Conservation (phyloP, 2,329 filamentous ascomycete species). For the Calonectria pseudoturangicola region DNA sequence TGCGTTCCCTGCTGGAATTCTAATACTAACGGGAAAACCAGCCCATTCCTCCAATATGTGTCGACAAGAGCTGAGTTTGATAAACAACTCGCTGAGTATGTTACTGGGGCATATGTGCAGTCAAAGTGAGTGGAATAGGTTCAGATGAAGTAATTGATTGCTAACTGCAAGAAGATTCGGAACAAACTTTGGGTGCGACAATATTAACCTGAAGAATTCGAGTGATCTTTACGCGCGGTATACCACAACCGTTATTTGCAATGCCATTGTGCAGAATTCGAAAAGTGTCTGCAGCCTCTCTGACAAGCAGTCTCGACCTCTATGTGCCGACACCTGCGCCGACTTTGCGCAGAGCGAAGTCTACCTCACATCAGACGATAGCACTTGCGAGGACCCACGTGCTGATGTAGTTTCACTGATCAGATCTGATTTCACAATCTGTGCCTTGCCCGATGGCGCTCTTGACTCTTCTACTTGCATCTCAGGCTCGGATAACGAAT, state of each 20-base stretch:
- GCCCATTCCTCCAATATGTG: constrained; percentile 90
- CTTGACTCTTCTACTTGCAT: constrained; percentile 85
- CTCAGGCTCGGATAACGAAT: constrained; percentile 85
- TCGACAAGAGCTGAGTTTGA: constrained; percentile 87
- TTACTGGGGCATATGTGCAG: constrained; percentile 83
- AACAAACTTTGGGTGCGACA: constrained; percentile 85
- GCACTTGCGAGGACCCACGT: constrained; percentile 81
- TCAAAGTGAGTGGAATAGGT: constrained; percentile 77
- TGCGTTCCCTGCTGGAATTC: not conserved
- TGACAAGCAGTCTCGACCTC: constrained; percentile 78
- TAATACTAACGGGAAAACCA: constrained; percentile 61
- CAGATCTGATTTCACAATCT: constrained; percentile 93
- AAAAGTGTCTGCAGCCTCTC: constrained; percentile 80
- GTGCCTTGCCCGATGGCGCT: constrained; percentile 86
- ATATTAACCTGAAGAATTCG: constrained; percentile 85
- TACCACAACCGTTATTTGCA: constrained; percentile 94
- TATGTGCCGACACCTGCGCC: constrained; percentile 94
- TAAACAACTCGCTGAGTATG: constrained; percentile 81
- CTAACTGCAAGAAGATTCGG: constrained; percentile 79
- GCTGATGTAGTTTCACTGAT: constrained; percentile 84
- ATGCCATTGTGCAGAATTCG: constrained; percentile 94
- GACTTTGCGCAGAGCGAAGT: constrained; percentile 93
- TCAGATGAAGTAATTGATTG: not conserved
- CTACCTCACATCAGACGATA: constrained; percentile 83
- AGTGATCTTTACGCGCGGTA: constrained; percentile 93